Evolutionary conservation across 768 basidiomycete species (phyloP).

Genomic region (Naematelia encephala): DNA sequence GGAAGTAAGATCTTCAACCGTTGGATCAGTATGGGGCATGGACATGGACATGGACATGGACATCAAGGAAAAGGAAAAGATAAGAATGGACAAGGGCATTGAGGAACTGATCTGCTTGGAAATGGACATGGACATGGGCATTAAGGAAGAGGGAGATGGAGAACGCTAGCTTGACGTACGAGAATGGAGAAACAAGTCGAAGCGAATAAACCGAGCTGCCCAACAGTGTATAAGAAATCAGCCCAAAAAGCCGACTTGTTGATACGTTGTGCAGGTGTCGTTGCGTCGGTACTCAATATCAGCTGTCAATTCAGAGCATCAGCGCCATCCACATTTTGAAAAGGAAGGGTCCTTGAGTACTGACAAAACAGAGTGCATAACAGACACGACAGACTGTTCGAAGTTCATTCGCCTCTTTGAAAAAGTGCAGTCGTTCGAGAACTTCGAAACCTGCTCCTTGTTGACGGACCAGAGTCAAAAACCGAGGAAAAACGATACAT

Average conservation of each 20-base stretch:
- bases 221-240: slow-evolving; percentile 21
- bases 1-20: slow-evolving; percentile 30
- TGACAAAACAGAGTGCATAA: slow-evolving; percentile 27
- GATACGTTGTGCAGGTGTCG: slow-evolving; percentile 18
- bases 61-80: neutral
- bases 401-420: slow-evolving; percentile 31
- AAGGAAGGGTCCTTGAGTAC: neutral
- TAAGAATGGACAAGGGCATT: too few species aligned
- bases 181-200: slow-evolving; percentile 27
- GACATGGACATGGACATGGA: neutral
- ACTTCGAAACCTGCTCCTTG: slow-evolving; percentile 35
- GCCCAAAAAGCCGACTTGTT: slow-evolving; percentile 17
- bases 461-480: slow-evolving; percentile 14
- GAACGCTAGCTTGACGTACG: too few species aligned
- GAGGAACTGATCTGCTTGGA: too few species aligned
- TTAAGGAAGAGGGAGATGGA: too few species aligned
- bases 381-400: slow-evolving; percentile 24
- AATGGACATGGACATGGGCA: too few species aligned
- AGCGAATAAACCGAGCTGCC: slow-evolving; percentile 21
- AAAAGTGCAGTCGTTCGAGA: slow-evolving; percentile 34
- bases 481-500: slow-evolving; percentile 28
- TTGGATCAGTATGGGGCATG: neutral
- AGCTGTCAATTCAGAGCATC: slow-evolving; percentile 13
- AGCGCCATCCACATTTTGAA: too few species aligned
- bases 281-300: slow-evolving; percentile 23